These are phyloP conservation scores for Kazachstania taianensis DNA, from an alignment of 805 yeast species.

Conservation along the genomic window DNA sequence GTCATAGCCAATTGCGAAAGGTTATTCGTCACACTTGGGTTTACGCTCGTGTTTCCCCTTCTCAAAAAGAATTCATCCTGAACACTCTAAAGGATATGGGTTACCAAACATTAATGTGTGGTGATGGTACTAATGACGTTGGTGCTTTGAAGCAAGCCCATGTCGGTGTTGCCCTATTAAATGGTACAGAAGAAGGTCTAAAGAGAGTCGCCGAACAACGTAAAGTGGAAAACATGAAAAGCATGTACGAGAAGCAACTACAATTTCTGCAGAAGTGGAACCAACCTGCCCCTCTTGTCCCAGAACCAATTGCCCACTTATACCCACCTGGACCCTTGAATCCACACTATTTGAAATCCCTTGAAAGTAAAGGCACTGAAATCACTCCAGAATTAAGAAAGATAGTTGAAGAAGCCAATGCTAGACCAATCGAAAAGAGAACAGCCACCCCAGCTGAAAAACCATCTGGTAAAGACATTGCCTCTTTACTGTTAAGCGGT, in stretches of 20 bases:
- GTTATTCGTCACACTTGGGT: slow-evolving; percentile 90
- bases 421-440: slow-evolving; percentile 29
- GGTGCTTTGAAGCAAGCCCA: slow-evolving; percentile 99
- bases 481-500: slow-evolving; percentile 26
- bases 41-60: slow-evolving; percentile 93
- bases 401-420: slow-evolving; percentile 44
- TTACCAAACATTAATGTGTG: slow-evolving; percentile 94
- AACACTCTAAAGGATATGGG: slow-evolving; percentile 78
- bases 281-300: slow-evolving; percentile 75
- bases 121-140: slow-evolving; percentile 99
- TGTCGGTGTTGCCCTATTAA: slow-evolving; percentile 93
- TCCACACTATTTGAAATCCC: slow-evolving; percentile 77
- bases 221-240: slow-evolving; percentile 51
- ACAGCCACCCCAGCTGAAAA: slow-evolving; percentile 41
- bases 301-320: slow-evolving; percentile 80
- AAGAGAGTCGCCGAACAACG: slow-evolving; percentile 78
- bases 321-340: slow-evolving; percentile 93
- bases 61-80: slow-evolving; percentile 87
- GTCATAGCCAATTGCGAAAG: slow-evolving; percentile 58
- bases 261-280: slow-evolving; percentile 72
- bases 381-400: slow-evolving; percentile 65
- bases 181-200: slow-evolving; percentile 92
- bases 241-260: slow-evolving; percentile 76
- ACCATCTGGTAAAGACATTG: slow-evolving; percentile 35
- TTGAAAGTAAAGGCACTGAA: slow-evolving; percentile 73